Base-by-base conservation (phyloP, 306 rosid genomes). In the Prunus campanulata region DNA sequence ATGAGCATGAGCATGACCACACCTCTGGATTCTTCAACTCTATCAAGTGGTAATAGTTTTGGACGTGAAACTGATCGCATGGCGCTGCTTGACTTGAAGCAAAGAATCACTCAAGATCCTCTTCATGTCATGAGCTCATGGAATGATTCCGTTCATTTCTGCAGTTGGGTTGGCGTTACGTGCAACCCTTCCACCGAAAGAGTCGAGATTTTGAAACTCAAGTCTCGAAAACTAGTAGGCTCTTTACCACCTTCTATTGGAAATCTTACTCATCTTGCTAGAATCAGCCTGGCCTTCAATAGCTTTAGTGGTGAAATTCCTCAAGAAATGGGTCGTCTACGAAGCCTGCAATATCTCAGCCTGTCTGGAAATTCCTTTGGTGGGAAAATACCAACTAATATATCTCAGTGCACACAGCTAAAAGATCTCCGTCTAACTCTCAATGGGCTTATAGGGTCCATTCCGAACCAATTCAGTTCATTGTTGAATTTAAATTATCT, bases 331-430 rank as follows among this genome's bases (percentile, higher is more conserved):
- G 84, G 88, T 35, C 22, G 4, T 42, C 20, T 85, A 15, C 25
- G 14, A 7, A 52, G 25, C 1, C 12, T 85, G 22, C 72, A 62
- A 22, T 32, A 56, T 70, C 74, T 87, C 35, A 78, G 52, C 80
- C 35, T 85, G n/a, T 1, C 65, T 60, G 2, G 0, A 1, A 87
- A 80, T 49, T 24, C 72, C 25, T 81, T 85, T 32, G 42, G 74
- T 11, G 86, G 89, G 15, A 62, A n/a, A 18, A 73, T 87, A 51
- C 80, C 84, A 57, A 42, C 70, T 56, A 80, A 79, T 82, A 77
- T 84, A 8, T 82, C 68, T 72, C 65, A 63, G 0, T 85, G 85
- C 22, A 77, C 52, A 50, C 19, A 15, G 25, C 25, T 24, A 24
- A 24, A 24, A 24, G 25, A 24, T 24, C 25, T 24, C 25, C 25